A percentile compares a stretch with the other conserved stretches of the same genome.
phyloP scores from a whole-genome alignment of 306 rosid genomes.

The Cucurbita pepo region DNA sequence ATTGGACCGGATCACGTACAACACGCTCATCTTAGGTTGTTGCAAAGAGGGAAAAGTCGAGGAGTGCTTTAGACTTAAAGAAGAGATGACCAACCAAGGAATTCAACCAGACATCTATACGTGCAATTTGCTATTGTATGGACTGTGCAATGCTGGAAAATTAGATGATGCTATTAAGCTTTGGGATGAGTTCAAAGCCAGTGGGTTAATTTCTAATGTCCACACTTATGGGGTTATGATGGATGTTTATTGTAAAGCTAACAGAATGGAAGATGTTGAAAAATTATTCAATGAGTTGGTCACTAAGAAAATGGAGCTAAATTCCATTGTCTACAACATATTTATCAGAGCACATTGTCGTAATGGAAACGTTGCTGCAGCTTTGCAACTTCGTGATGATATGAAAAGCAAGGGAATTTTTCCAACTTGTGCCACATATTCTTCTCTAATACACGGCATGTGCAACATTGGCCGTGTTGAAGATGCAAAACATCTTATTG shows the following conservation, averaged over 20 bases:
- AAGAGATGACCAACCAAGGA: conserved; percentile 37
- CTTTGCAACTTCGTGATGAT: conserved; percentile 32
- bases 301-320: conserved; percentile 33
- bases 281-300: conserved; percentile 34
- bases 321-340: conserved; percentile 42
- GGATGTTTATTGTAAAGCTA: conserved; percentile 45
- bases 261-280: conserved; percentile 37
- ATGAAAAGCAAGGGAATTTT: conserved; percentile 43
- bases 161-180: conserved; percentile 33
- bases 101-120: conserved; percentile 47
- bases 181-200: conserved; percentile 32
- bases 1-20: conserved; percentile 46
- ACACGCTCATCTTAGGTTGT: conserved; percentile 51
- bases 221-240: conserved; percentile 51
- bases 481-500: conserved; percentile 36
- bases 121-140: conserved; percentile 45
- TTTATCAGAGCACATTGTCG: conserved; percentile 39
- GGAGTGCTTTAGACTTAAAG: conserved; percentile 37
- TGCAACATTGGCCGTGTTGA: conserved; percentile 39
- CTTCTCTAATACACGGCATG: conserved; percentile 65
- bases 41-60: conserved; percentile 36
- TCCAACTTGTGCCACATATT: conserved; percentile 38
- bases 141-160: conserved; percentile 39
- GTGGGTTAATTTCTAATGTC: conserved; percentile 39
- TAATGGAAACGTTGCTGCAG: conserved; percentile 31